Percentiles rank a stretch among this genome's conserved stretches.
These are phyloP conservation scores for Colletotrichum agaves DNA, from an alignment of 2,329 filamentous ascomycete genomes.

Conservation along the genomic window DNA sequence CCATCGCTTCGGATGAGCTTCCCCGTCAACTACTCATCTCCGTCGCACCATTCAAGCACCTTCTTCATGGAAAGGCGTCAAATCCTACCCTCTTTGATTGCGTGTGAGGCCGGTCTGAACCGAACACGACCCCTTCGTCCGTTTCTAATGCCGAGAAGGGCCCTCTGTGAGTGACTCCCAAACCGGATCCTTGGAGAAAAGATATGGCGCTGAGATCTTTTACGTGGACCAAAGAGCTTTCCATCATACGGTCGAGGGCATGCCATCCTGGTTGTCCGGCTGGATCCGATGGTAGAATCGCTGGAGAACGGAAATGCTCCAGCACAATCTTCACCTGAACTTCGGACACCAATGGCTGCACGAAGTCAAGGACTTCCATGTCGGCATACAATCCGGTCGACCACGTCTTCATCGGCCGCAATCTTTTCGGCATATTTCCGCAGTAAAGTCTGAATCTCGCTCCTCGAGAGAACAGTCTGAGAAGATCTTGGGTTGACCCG, in stretches of 20 bases:
- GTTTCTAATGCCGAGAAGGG: neutral
- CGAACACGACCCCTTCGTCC: neutral
- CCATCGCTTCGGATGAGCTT: neutral
- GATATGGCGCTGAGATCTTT: neutral
- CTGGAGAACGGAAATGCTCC: neutral
- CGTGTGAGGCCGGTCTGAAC: neutral
- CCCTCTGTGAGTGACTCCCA: neutral
- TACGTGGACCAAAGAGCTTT: neutral
- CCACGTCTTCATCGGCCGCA: neutral
- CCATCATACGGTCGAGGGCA: neutral
- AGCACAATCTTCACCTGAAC: neutral
- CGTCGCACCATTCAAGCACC: neutral
- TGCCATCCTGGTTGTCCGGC: neutral
- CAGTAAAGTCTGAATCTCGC: no score
- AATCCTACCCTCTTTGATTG: neutral
- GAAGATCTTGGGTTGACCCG: neutral
- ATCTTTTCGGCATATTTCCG: no score
- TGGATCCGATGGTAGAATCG: neutral
- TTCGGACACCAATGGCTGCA: neutral
- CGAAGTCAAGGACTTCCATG: neutral
- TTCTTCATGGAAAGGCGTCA: neutral
- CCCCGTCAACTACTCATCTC: neutral
- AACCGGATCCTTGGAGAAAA: neutral
- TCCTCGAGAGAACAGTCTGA: neutral
- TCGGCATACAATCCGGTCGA: neutral